Percentiles rank a stretch among this genome's conserved stretches.
Evolutionary conservation across 441 rosid species (phyloP).

Genomic region (Geranium incanum): DNA sequence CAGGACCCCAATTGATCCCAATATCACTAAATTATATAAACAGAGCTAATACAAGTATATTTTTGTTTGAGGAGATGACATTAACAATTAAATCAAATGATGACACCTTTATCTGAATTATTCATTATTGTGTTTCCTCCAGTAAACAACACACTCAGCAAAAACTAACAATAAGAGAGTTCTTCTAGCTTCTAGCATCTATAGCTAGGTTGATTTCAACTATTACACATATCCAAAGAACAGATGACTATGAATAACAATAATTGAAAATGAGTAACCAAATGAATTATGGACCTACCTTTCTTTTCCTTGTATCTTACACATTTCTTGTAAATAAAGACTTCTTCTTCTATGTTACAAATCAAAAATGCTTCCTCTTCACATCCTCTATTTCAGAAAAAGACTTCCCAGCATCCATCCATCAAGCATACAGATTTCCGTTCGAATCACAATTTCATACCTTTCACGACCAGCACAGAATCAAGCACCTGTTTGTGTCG

Average conservation of each 20-base stretch:
- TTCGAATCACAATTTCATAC: neutral
- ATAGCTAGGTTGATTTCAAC: no score
- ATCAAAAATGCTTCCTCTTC: neutral
- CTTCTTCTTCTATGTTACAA: neutral
- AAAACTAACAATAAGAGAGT: no score
- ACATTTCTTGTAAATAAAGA: neutral
- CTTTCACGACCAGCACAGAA: neutral
- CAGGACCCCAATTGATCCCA: no score
- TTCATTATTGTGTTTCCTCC: no score
- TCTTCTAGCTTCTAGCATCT: no score
- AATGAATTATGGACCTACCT: neutral
- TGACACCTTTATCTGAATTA: no score
- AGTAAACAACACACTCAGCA: no score
- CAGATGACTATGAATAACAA: neutral
- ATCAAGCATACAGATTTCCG: neutral
- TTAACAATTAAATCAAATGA: no score
- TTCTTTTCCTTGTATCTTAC: neutral
- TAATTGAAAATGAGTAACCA: neutral
- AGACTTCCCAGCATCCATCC: neutral
- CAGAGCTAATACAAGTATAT: no score
- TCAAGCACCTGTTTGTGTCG: neutral
- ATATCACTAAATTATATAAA: no score
- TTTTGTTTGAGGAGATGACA: no score
- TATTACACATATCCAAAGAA: neutral
- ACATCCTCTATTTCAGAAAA: neutral